Evolutionary conservation across 257 asterid genomes (phyloP), one percentile per base, ranked within the genome.

Genomic region (Jacaranda copaia): DNA sequence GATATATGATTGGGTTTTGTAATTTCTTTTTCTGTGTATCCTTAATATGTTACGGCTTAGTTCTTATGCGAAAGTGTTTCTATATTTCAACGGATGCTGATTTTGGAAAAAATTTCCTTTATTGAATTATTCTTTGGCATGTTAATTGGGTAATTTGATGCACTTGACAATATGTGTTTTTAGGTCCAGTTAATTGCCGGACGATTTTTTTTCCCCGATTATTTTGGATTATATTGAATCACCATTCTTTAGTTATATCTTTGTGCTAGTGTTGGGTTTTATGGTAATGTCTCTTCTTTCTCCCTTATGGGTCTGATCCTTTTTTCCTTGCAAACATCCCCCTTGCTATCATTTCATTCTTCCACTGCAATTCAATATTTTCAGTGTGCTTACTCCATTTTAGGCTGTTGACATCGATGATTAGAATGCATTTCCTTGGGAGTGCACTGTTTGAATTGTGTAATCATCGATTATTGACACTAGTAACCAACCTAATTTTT

Each of bases 101-200:
- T 81, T n/a, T 55, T 78, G 69, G 83, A 25, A 25, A 25, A 25
- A 25, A 25, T 25, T 25, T 25, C 62, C 66, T 76, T 84, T 75
- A 32, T 7, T 52, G 43, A 25, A 25, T 65, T 45, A 42, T 57
- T 40, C 8, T 42, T 5, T 3, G 46, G 6, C 8, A 66, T 25
- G 32, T 25, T 25, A 25, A 25, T 25, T 25, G 32, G 76, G 32
- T 55, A 36, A 20, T 72, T 5, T 57, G 57, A 25, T 25, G 32
- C n/a, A 25, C 40, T 72, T 40, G 43, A 58, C 57, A 4, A 13
- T 36, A 25, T 16, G 53, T 48, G 53, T 39, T 40, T 15, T 70
- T 72, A 6, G 18, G 68, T 39, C 40, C 13, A 55, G 53, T 71
- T 56, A 71, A 53, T 40, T 55, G 52, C 67, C 16, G 56, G 40